Evolutionary conservation across 306 rosid species (phyloP), one percentile per base, ranked within the genome.

Genomic region (Citrullus colocynthis): DNA sequence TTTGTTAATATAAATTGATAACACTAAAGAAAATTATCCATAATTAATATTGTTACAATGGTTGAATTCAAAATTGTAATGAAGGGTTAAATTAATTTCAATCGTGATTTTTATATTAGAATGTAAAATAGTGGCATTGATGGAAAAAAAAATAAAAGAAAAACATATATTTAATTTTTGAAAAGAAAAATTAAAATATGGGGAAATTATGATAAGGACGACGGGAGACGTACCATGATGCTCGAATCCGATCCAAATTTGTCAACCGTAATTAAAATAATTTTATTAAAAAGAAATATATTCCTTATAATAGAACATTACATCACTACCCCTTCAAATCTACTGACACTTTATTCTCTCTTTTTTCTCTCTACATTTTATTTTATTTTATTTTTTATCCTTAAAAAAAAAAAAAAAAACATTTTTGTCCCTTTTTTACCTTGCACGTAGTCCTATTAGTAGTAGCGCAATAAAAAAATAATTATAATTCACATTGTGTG

Each of bases 301-400:
- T 61, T 61, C 41, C 41, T 61, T 20, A 67, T 42, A 41, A 42
- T 42, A 42, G 12, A 44, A 49, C 37, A 28, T 49, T 45, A 14
- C 60, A 72, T 72, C 59, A 72, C 39, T 71, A 7, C 24, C 36
- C 42, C 59, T 30, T 49, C 20, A 9, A 72, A 72, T 72, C 76
- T 48, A 14, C 4, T 72, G 42, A 72, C 76, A 72, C 49, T 72
- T 72, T 45, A 72, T 72, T 72, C 76, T 28, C 58, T 70, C 37
- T 69, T 6, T 62, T 65, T 17, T 42, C 1, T 8, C 6, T 1
- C 1, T 48, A 3, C 15, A 3, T 42, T 8, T 42, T 8, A 6
- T 8, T 42, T 42, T n/a, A n/a, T n/a, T 42, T 42, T 45, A 2
- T 45, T 45, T 45, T 45, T 45, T 11, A 0, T 10, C 51, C 51